A percentile compares a stretch with the other conserved stretches of the same genome.
Conservation (phyloP, 2,329 filamentous ascomycete genomes). For the Penicillium crustosum region DNA sequence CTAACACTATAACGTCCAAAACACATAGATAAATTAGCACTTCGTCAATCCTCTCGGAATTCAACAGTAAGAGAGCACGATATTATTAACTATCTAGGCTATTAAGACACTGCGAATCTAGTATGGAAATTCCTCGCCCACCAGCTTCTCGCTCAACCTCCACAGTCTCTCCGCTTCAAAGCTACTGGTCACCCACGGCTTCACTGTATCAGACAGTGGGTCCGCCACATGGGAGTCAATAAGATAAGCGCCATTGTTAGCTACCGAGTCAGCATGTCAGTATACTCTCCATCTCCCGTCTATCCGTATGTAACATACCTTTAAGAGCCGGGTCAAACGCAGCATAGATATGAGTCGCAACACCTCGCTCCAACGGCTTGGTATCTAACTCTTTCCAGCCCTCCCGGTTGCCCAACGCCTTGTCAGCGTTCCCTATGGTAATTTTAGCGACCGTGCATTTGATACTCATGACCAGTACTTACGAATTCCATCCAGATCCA, state of each 20-base stretch:
- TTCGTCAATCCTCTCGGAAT: too few relatives aligned
- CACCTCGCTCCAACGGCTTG: slow-evolving; percentile 31
- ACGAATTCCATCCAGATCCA: slow-evolving; percentile 17
- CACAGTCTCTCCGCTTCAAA: slow-evolving; percentile 46
- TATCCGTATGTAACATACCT: slow-evolving; percentile 12
- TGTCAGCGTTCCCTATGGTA: slow-evolving; percentile 5
- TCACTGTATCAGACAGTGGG: slow-evolving; percentile 37
- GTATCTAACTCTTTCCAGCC: slow-evolving; percentile 19
- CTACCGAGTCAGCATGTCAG: slow-evolving; percentile 14
- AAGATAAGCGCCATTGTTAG: slow-evolving; percentile 41
- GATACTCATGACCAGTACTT: not conserved
- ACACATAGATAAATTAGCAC: too few relatives aligned
- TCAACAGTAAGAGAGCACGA: too few relatives aligned
- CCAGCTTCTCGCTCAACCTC: slow-evolving; percentile 49
- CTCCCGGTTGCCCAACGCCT: slow-evolving; percentile 19
- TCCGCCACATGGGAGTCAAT: slow-evolving; percentile 43
- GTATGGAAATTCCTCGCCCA: slow-evolving; percentile 39
- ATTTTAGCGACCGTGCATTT: not conserved
- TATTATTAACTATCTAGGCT: too few relatives aligned
- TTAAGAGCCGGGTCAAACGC: slow-evolving; percentile 31
- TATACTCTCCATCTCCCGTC: not conserved
- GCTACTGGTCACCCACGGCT: slow-evolving; percentile 25
- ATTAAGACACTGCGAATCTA: not conserved
- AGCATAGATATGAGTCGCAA: slow-evolving; percentile 36
- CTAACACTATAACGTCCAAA: not conserved